These are phyloP conservation scores for Aurantiochytrium sp. DNA, from an alignment of 108 stramenopile species.

Conservation along the genomic window DNA sequence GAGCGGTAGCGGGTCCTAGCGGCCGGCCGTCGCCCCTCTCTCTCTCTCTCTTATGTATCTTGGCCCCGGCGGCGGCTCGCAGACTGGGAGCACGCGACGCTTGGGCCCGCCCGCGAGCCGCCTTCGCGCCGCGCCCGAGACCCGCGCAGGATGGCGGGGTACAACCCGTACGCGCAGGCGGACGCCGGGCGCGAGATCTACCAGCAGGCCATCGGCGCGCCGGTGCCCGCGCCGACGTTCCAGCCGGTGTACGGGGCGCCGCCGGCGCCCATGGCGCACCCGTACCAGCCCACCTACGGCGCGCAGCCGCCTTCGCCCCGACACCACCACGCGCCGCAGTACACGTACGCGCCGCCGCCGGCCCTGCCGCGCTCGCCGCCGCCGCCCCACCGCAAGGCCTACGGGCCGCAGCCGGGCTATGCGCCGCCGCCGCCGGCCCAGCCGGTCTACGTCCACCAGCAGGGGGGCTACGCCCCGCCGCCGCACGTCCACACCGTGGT, in stretches of 20 bases:
- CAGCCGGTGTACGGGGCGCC: neutral
- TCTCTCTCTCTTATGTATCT: no score
- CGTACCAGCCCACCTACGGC: neutral
- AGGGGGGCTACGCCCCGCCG: neutral
- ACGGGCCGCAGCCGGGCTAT: neutral
- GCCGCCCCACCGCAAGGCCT: neutral
- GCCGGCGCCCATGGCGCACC: neutral
- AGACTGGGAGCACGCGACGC: no score
- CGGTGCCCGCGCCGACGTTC: neutral
- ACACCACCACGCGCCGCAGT: neutral
- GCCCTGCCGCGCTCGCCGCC: neutral
- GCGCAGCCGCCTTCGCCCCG: neutral
- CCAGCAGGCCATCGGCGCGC: neutral
- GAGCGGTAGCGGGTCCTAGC: no score
- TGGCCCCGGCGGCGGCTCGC: no score
- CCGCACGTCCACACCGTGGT: neutral
- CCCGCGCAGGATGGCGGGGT: neutral
- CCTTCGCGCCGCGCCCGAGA: no score
- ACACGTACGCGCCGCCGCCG: neutral
- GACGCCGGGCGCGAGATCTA: neutral
- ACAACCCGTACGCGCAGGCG: constrained; percentile 17
- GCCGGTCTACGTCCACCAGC: neutral
- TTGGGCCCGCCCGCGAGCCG: no score
- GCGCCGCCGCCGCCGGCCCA: neutral
- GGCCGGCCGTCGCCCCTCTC: no score